Percentiles rank a stretch among this genome's conserved stretches.
These are phyloP conservation scores for Aspergillus arachidicola DNA, from an alignment of 2,329 filamentous ascomycete genomes.

Conservation along the genomic window DNA sequence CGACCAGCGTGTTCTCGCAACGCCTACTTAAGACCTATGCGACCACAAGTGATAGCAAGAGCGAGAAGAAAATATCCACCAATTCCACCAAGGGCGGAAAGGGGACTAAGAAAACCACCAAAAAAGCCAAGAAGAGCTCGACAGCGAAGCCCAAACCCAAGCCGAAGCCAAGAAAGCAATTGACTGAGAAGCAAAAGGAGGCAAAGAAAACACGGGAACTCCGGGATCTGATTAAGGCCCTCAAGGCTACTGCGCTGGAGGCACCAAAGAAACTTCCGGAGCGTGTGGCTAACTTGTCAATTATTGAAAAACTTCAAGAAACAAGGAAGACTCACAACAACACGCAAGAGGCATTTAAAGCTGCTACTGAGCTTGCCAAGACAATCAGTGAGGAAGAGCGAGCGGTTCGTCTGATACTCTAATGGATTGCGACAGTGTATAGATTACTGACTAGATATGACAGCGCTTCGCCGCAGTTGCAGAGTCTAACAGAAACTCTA, in stretches of 20 bases:
- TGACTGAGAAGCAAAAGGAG: constrained; percentile 36
- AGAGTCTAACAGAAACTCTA: constrained; percentile 49
- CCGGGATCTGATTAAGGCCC: constrained; percentile 33
- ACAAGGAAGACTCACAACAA: constrained; percentile 1
- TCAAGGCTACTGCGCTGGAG: constrained; percentile 37
- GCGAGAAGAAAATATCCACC: constrained; percentile 7
- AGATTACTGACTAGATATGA: constrained; percentile 13
- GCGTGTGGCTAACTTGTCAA: constrained; percentile 26
- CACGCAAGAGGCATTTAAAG: constrained; percentile 23
- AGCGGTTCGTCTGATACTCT: constrained; percentile 24
- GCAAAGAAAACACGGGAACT: constrained; percentile 32
- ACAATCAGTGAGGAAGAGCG: constrained; percentile 21
- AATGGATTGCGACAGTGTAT: not conserved
- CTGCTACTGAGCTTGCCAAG: constrained; percentile 19
- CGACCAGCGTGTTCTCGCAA: constrained; percentile 21
- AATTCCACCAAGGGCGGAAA: constrained; percentile 29
- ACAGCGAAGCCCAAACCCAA: constrained; percentile 30
- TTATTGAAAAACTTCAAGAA: constrained; percentile 23
- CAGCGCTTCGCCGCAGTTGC: constrained; percentile 59
- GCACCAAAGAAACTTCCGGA: constrained; percentile 39
- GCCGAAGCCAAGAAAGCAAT: constrained; percentile 24
- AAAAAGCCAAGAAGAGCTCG: constrained; percentile 29
- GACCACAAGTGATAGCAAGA: constrained; percentile 28
- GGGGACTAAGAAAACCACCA: constrained; percentile 16
- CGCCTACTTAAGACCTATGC: constrained; percentile 33